Evolutionary conservation across 768 basidiomycete species (phyloP), one percentile per base, ranked within the genome.

Genomic region (Tephrocybe sp.): DNA sequence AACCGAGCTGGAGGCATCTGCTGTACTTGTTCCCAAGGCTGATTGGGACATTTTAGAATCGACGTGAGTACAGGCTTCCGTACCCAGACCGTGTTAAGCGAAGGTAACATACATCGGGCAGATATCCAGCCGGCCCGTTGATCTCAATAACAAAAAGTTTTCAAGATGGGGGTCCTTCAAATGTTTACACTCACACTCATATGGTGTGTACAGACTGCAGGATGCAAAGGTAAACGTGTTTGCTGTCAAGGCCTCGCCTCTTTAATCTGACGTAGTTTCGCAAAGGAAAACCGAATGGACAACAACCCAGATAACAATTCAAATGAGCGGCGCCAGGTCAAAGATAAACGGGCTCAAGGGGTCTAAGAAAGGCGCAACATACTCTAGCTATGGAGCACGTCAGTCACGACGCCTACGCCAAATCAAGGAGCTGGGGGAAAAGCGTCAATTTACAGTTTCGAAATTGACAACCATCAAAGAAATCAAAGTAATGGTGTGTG

Each of bases 391-490:
- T 47, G 80, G 77, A 43, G 65, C 73, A 51, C 76, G 86, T 56
- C 86, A 89, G 51, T 92, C 90, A 17, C 83, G 79, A 59, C 85
- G 90, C 17, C 73, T 91, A 39, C 83, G 83, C 39, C 76, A 80
- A 59, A 74, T 73, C 14, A 78, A 78, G 62, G 76, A 80, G 48
- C 63, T 71, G 23, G 78, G 74, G 7, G 78, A 79, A 58, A 69
- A 72, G 55, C 75, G 74, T 51, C 78, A 68, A 57, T 62, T 90
- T 43, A 75, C 69, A 10, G 76, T 93, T 39, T 71, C 73, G 38
- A 91, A 88, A 65, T 63, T 68, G 25, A 90, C 80, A 55, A 84
- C 86, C 0, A 77, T 93, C 45, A 90, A 86, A 64, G 89, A 92
- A 14, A 80, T 93, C 59, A 92, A 91, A 66, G 62, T 88, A 48